Evolutionary conservation across 345 rosid genomes (phyloP).

Genomic region (Lagerstroemia speciosa): DNA sequence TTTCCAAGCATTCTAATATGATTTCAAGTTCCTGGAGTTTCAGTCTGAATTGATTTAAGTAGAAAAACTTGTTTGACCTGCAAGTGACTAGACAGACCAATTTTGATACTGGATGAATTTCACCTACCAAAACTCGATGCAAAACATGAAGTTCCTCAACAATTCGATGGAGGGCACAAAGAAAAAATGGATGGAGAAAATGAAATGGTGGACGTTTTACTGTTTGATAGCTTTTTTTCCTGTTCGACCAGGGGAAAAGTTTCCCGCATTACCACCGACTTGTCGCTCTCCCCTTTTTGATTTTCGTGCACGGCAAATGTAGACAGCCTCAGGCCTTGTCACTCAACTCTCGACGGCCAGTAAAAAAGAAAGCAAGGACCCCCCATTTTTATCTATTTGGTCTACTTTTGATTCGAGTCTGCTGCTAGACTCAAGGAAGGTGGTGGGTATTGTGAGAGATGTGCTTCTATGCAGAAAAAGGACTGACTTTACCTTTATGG

Average conservation of each 20-base stretch:
- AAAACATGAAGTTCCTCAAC: not conserved
- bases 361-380: not conserved
- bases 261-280: not conserved
- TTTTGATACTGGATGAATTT: too few relatives aligned
- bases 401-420: not conserved
- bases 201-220: not conserved
- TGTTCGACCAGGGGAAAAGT: not conserved
- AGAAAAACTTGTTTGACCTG: too few relatives aligned
- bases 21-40: too few relatives aligned
- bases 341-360: not conserved
- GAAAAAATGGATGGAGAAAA: not conserved
- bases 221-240: not conserved
- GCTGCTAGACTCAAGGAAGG: not conserved
- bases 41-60: too few relatives aligned
- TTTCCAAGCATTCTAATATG: too few relatives aligned
- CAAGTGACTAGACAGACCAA: too few relatives aligned
- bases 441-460: not conserved
- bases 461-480: not conserved
- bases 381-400: not conserved
- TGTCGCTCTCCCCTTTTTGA: not conserved
- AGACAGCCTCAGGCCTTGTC: not conserved
- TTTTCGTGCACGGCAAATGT: not conserved
- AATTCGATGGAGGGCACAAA: too few relatives aligned
- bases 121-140: not conserved
- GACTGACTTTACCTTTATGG: not conserved